Percentiles rank a stretch among this genome's conserved stretches.
Evolutionary conservation across 1,284 basidiomycete species (phyloP).

Genomic region (Earliella scabrosa): DNA sequence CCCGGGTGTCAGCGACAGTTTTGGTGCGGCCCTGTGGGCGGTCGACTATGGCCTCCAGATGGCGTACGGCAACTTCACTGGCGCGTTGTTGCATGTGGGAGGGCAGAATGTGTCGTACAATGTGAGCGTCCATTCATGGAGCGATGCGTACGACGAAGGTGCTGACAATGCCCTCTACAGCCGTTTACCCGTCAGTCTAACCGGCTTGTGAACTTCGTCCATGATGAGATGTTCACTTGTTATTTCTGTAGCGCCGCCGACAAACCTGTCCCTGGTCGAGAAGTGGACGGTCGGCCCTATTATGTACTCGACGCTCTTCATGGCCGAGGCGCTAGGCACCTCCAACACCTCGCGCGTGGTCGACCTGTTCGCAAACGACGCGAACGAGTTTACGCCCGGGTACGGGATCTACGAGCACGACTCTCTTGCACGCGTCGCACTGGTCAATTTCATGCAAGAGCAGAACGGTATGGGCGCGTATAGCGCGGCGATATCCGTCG

Average conservation of each 20-base stretch:
- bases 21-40: conserved; percentile 53
- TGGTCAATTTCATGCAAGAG: conserved; percentile 73
- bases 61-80: conserved; percentile 61
- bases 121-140: conserved; percentile 40
- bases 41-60: conserved; percentile 43
- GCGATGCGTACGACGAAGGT: not conserved
- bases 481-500: conserved; percentile 47
- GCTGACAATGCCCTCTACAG: conserved; percentile 18
- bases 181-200: conserved; percentile 50
- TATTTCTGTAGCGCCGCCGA: conserved; percentile 53
- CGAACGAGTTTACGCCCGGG: conserved; percentile 60
- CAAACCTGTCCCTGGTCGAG: conserved; percentile 57
- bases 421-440: conserved; percentile 53
- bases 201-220: conserved; percentile 19
- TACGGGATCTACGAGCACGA: conserved; percentile 76
- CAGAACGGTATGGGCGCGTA: conserved; percentile 51
- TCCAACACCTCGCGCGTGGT: conserved; percentile 61
- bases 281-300: conserved; percentile 70
- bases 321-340: conserved; percentile 72
- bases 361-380: conserved; percentile 56
- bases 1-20: conserved; percentile 69
- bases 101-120: conserved; percentile 73
- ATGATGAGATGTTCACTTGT: conserved; percentile 5
- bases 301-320: conserved; percentile 70
- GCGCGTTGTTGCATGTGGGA: conserved; percentile 65